Evolutionary conservation across 2,329 filamentous ascomycete species (phyloP), one percentile per base, ranked within the genome.

Genomic region (Cercospora sp.): DNA sequence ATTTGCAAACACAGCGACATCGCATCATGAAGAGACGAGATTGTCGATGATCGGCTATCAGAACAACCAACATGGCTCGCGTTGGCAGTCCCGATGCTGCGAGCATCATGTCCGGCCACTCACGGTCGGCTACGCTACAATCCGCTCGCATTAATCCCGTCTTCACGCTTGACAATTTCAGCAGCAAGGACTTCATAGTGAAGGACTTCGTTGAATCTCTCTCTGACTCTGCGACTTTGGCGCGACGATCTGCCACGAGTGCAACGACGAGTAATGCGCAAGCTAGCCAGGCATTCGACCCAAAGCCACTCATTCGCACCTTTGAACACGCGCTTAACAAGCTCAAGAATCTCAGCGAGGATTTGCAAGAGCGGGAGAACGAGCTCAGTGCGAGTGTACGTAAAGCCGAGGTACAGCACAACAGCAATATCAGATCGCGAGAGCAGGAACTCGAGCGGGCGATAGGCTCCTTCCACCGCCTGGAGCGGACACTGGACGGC

Each of bases 201-300:
- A 93, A 97, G 77, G 95, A 99, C 82, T 99, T 99, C 78, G 90
- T 99, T 75, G 96, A 99, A 79, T 88, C 90, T 62, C 89, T 99
- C 67, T 95, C 94, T 61, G 94, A 98, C 71, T 91, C 86, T 73
- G 91, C 93, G 23, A 87, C 93, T 40, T 90, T 92, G n/a, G 84
- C 86, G 76, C 91, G 95, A 64, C 90, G 92, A 68, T 97, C 94
- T 13, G 89, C 87, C 33, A 79, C 69, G 18, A 61, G 40, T 33
- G 64, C 63, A 30, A 31, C 79, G 31, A 72, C 70, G 74, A 76
- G 69, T 71, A 78, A 69, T 73, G 45, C 75, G 42, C 69, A 79
- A 63, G 45, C 73, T 74, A 65, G 74, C 68, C 75, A 77, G 72
- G 78, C 78, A 18, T 99, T 99, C 82, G 95, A 99, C 76, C 93